Evolutionary conservation across 2,329 filamentous ascomycete genomes (phyloP).

Genomic region (Dothidotthia symphoricarpi): DNA sequence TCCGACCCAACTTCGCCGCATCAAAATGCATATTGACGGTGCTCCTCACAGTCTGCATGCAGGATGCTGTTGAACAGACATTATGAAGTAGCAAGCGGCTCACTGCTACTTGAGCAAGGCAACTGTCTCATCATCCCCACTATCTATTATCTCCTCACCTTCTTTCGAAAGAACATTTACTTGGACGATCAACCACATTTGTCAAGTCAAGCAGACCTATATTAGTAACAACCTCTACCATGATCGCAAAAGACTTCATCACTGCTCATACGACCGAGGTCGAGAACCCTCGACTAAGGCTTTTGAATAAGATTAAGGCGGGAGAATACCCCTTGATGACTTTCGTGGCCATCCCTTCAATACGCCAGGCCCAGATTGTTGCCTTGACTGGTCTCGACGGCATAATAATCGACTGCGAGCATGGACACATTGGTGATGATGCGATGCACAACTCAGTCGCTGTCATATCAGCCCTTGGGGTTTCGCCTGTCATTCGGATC

Average conservation of each 20-base stretch:
- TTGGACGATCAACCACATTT: not conserved
- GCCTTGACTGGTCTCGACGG: constrained; percentile 65
- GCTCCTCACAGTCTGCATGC: constrained; percentile 6
- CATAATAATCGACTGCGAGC: constrained; percentile 62
- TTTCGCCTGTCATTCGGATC: constrained; percentile 58
- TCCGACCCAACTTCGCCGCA: constrained; percentile 1
- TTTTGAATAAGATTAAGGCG: constrained; percentile 47
- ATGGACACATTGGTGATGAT: constrained; percentile 56
- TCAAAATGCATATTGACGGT: constrained; percentile 1
- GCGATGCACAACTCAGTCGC: constrained; percentile 60
- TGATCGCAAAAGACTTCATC: constrained; percentile 7
- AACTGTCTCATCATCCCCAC: too few relatives aligned
- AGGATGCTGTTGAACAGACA: not conserved
- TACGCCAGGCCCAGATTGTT: constrained; percentile 54
- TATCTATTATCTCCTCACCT: too few relatives aligned
- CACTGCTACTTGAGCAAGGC: too few relatives aligned
- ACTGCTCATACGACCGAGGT: constrained; percentile 16
- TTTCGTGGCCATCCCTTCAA: constrained; percentile 51
- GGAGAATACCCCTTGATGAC: constrained; percentile 49
- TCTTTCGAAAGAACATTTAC: too few relatives aligned
- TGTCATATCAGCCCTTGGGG: constrained; percentile 56
- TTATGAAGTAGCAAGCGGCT: not conserved
- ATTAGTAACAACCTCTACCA: too few relatives aligned
- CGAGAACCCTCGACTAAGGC: constrained; percentile 44
- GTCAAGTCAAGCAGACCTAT: too few relatives aligned